Evolutionary conservation across 1,284 basidiomycete species (phyloP).

Genomic region (Austroboletus rostrupii): DNA sequence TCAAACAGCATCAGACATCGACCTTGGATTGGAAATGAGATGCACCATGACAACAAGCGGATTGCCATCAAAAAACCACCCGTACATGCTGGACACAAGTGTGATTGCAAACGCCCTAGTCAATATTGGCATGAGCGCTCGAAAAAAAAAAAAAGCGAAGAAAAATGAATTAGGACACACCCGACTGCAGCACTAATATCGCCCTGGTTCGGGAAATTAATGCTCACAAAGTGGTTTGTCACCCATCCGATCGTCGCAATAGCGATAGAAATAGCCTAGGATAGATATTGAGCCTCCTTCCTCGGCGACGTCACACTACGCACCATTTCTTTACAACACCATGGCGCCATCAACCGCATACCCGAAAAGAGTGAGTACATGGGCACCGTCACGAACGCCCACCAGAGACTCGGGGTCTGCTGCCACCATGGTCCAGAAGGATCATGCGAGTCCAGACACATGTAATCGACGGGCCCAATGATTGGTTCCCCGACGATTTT

Average conservation of each 20-base stretch:
- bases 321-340: slow-evolving; percentile 69
- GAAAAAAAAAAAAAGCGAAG: not conserved
- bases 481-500: slow-evolving; percentile 47
- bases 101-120: slow-evolving; percentile 78
- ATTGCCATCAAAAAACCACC: slow-evolving; percentile 74
- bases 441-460: slow-evolving; percentile 54
- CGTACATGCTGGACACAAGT: slow-evolving; percentile 79
- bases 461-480: slow-evolving; percentile 55
- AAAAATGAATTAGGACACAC: slow-evolving; percentile 24
- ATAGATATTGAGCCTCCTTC: not conserved
- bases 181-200: slow-evolving; percentile 76
- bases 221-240: slow-evolving; percentile 70
- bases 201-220: slow-evolving; percentile 64
- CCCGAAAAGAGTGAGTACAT: slow-evolving; percentile 73
- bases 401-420: slow-evolving; percentile 49
- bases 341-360: slow-evolving; percentile 74
- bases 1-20: not conserved
- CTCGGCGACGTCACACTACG: slow-evolving; percentile 17
- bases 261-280: slow-evolving; percentile 53
- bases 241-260: slow-evolving; percentile 79
- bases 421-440: slow-evolving; percentile 56
- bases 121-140: not conserved
- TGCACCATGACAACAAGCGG: slow-evolving; percentile 75
- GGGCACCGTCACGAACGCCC: slow-evolving; percentile 81
- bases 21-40: not conserved